Percentiles rank a stretch among this genome's conserved stretches.
Conservation (phyloP, 1,139 yeast species). For the Protomyces lactucae-debilis region DNA sequence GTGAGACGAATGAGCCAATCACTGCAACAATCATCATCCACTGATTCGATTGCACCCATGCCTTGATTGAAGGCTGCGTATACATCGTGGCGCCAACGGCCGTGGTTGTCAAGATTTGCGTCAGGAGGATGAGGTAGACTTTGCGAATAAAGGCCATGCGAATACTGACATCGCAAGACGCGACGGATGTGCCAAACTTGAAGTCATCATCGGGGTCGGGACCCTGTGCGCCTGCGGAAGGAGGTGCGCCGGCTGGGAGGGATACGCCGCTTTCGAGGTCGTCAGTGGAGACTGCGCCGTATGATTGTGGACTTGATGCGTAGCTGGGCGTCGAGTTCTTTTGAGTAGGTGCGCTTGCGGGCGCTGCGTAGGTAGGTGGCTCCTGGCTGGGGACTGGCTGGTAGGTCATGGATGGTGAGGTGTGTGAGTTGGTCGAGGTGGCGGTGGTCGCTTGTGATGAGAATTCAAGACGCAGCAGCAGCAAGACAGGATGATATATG, state of each 20-base stretch:
- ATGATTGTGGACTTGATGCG: background rate
- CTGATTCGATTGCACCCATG: constrained; percentile 57
- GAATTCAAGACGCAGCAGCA: background rate
- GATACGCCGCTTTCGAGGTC: background rate
- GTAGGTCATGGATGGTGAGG: background rate
- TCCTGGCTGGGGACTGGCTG: background rate
- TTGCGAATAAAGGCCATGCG: constrained; percentile 71
- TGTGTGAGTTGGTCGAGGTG: background rate
- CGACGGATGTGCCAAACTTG: constrained; percentile 73
- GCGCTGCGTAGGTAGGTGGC: background rate
- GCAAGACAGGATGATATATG: background rate
- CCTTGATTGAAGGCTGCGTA: constrained; percentile 47
- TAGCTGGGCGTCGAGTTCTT: background rate
- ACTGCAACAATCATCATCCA: constrained; percentile 59
- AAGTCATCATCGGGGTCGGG: constrained; percentile 55
- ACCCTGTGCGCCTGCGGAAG: constrained; percentile 14
- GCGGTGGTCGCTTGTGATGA: background rate
- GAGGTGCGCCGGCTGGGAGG: background rate
- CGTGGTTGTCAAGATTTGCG: constrained; percentile 61
- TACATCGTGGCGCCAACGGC: constrained; percentile 55
- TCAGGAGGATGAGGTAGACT: constrained; percentile 66
- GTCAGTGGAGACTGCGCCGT: background rate
- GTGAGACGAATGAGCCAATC: constrained; percentile 41
- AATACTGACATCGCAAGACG: constrained; percentile 69
- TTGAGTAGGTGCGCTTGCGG: background rate